Evolutionary conservation across 179 eudicot genomes (phyloP).

Genomic region (Corrigiola litoralis): DNA sequence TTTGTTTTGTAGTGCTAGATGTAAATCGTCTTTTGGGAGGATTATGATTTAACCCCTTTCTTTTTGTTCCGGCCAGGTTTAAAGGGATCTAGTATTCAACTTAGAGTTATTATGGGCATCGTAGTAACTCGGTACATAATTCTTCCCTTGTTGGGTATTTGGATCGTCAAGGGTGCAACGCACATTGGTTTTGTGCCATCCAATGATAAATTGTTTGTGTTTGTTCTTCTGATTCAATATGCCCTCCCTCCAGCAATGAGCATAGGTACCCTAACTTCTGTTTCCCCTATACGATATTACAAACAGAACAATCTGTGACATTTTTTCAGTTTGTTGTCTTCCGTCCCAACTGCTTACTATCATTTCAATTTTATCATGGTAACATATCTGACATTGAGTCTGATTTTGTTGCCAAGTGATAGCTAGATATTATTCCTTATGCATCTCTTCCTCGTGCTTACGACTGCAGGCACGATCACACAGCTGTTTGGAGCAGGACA

Average conservation of each 20-base stretch:
- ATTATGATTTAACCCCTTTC: too few relatives aligned
- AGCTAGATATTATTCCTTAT: not conserved
- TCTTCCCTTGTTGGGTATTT: constrained; percentile 34
- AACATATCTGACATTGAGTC: too few relatives aligned
- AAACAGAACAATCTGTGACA: too few relatives aligned
- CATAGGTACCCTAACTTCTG: constrained; percentile 15
- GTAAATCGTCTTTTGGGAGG: too few relatives aligned
- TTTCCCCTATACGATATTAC: not conserved
- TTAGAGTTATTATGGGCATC: constrained; percentile 32
- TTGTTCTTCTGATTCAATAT: constrained; percentile 27
- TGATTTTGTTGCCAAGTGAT: not conserved
- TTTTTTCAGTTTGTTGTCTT: too few relatives aligned
- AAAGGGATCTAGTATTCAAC: constrained; percentile 24
- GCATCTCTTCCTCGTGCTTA: not conserved
- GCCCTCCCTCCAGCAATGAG: constrained; percentile 35
- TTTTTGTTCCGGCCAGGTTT: constrained; percentile 20
- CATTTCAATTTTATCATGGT: too few relatives aligned
- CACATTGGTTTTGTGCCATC: constrained; percentile 22
- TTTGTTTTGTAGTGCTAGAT: too few relatives aligned
- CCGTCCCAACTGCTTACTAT: too few relatives aligned
- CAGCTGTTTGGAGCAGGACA: constrained; percentile 52
- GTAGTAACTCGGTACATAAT: constrained; percentile 32
- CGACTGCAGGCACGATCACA: constrained; percentile 43
- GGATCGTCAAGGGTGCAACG: constrained; percentile 35
- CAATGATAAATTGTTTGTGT: constrained; percentile 18